phyloP scores from a whole-genome alignment of 2,329 filamentous ascomycete genomes.

The Nigrospora sphaerica region DNA sequence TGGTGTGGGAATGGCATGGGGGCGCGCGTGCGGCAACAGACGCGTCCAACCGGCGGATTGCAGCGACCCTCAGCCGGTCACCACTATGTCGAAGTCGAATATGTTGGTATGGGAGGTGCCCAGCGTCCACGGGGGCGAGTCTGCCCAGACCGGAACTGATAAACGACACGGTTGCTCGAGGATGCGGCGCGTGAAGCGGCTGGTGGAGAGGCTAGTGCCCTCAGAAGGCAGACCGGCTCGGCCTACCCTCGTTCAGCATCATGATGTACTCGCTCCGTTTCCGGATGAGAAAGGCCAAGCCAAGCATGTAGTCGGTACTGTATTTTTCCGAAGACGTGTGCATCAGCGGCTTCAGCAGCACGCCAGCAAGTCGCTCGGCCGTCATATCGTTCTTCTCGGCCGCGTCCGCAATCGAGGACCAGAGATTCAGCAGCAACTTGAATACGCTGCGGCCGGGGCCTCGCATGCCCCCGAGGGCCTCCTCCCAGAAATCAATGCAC shows the following conservation, averaged over 20 bases:
- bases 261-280: constrained; percentile 32
- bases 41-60: too few relatives aligned
- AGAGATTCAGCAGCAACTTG: constrained; percentile 35
- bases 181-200: background rate
- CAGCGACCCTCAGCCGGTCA: too few relatives aligned
- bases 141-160: too few relatives aligned
- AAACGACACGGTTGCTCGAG: background rate
- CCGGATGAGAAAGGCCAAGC: constrained; percentile 34
- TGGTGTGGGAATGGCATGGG: too few relatives aligned
- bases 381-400: constrained; percentile 34
- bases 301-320: constrained; percentile 33
- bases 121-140: too few relatives aligned
- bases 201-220: background rate
- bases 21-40: too few relatives aligned
- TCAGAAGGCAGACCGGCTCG: constrained; percentile 6
- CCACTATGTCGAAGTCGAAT: too few relatives aligned
- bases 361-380: constrained; percentile 31
- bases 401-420: constrained; percentile 32
- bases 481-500: constrained; percentile 40
- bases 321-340: constrained; percentile 24
- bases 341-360: constrained; percentile 31
- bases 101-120: too few relatives aligned
- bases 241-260: constrained; percentile 22
- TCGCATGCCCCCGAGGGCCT: constrained; percentile 31
- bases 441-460: constrained; percentile 28